Conservation (phyloP, 2,329 filamentous ascomycete species). For the Pyrenophora graminea region DNA sequence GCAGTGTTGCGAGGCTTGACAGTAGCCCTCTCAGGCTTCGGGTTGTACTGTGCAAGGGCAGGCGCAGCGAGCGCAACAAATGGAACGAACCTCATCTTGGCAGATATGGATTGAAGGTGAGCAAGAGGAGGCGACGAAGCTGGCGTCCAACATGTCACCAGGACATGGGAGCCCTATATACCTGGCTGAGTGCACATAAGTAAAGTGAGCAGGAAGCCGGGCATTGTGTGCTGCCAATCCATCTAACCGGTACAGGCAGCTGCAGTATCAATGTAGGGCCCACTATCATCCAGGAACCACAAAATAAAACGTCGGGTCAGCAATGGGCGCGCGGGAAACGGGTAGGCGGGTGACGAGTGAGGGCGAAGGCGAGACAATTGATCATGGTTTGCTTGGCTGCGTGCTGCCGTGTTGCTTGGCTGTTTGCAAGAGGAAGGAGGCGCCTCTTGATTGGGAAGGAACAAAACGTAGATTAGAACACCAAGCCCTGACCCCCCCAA, state of each 20-base stretch:
- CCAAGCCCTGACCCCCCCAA: constrained; percentile 22
- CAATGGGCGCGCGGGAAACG: constrained; percentile 11
- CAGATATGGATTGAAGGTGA: constrained; percentile 3
- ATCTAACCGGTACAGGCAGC: constrained; percentile 32
- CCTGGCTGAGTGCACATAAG: neutral
- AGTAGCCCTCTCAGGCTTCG: constrained; percentile 2
- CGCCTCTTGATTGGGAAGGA: constrained; percentile 33
- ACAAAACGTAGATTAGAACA: constrained; percentile 21
- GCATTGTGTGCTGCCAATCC: constrained; percentile 1
- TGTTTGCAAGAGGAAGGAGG: constrained; percentile 25
- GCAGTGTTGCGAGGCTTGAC: neutral
- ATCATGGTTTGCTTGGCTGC: constrained; percentile 26
- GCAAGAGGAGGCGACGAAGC: constrained; percentile 14
- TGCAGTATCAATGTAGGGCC: constrained; percentile 8
- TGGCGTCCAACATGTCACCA: constrained; percentile 4
- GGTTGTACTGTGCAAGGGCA: constrained; percentile 20
- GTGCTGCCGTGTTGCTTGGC: constrained; percentile 17
- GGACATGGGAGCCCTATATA: constrained; percentile 22
- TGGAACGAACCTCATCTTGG: constrained; percentile 38
- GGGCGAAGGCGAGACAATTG: constrained; percentile 18
- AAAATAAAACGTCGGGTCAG: constrained; percentile 7
- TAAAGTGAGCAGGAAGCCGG: constrained; percentile 2
- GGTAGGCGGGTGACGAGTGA: constrained; percentile 18
- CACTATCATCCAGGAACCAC: constrained; percentile 24
- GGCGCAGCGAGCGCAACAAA: constrained; percentile 33